Evolutionary conservation across 768 basidiomycete genomes (phyloP).

Genomic region (Russula vinacea): DNA sequence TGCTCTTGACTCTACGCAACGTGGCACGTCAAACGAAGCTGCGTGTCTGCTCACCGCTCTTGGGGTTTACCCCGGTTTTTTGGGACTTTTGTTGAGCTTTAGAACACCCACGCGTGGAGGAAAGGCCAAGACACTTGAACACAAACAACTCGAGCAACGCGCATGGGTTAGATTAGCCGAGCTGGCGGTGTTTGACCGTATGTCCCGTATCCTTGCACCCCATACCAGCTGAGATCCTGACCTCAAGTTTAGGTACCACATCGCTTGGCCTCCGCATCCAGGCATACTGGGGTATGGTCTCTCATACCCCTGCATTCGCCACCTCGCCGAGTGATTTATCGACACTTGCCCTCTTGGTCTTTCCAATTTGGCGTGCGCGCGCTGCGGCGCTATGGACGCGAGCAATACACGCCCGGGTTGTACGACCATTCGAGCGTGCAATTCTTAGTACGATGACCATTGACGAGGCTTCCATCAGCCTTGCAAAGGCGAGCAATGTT

Average conservation of each 20-base stretch:
- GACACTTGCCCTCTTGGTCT: constrained; percentile 56
- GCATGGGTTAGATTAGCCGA: constrained; percentile 55
- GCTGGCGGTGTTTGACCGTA: constrained; percentile 43
- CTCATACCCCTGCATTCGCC: constrained; percentile 41
- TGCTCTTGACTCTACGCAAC: constrained; percentile 36
- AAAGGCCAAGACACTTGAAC: constrained; percentile 37
- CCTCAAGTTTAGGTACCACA: constrained; percentile 32
- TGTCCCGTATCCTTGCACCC: constrained; percentile 17
- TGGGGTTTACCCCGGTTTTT: constrained; percentile 39
- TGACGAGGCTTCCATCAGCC: constrained; percentile 49
- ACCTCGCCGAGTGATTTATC: constrained; percentile 48
- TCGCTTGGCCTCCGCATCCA: constrained; percentile 45
- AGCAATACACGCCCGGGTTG: constrained; percentile 36
- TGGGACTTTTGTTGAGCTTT: constrained; percentile 38
- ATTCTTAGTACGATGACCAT: constrained; percentile 52
- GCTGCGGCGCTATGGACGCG: constrained; percentile 48
- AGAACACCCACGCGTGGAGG: constrained; percentile 32
- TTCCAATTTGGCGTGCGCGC: constrained; percentile 43
- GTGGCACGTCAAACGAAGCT: constrained; percentile 42
- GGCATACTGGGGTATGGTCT: constrained; percentile 53
- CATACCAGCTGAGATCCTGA: constrained; percentile 2
- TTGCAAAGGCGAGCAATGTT: constrained; percentile 36
- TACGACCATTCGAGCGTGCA: constrained; percentile 50
- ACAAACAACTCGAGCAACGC: constrained; percentile 44
- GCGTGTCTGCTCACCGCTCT: constrained; percentile 41